Conservation (phyloP, 805 yeast species). For the Candida peoriensis region DNA sequence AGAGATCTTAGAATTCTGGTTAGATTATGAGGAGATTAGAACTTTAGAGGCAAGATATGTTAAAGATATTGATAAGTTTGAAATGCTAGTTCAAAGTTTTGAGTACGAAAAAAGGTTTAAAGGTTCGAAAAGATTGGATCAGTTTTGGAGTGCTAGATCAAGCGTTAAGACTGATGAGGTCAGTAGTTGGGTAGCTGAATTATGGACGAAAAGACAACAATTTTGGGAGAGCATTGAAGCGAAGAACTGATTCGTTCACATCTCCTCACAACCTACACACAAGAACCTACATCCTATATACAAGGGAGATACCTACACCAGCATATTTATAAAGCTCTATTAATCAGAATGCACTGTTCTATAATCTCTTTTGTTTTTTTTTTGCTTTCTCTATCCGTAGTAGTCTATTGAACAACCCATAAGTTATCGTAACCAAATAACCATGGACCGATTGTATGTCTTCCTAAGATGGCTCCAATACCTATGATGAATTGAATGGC, state of each 20-base stretch:
- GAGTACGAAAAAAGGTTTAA: constrained; percentile 72
- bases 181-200: constrained; percentile 58
- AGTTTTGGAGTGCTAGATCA: constrained; percentile 59
- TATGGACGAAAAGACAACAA: constrained; percentile 40
- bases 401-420: constrained; percentile 29
- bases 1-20: constrained; percentile 70
- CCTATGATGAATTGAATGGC: constrained; percentile 64
- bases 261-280: no score
- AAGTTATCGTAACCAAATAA: constrained; percentile 87
- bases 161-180: constrained; percentile 71
- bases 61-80: constrained; percentile 91
- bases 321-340: no score
- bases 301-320: no score
- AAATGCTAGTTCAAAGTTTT: constrained; percentile 75
- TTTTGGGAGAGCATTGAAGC: constrained; percentile 30
- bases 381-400: no score
- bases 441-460: constrained; percentile 84
- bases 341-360: no score
- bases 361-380: neutral
- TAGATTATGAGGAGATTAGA: constrained; percentile 83
- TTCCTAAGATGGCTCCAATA: constrained; percentile 52
- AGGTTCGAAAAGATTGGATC: constrained; percentile 53
- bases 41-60: constrained; percentile 83
- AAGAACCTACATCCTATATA: no score
- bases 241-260: neutral